A percentile compares a stretch with the other conserved stretches of the same genome.
Evolutionary conservation across 345 rosid genomes (phyloP).

Genomic region (Populus pruinosa): DNA sequence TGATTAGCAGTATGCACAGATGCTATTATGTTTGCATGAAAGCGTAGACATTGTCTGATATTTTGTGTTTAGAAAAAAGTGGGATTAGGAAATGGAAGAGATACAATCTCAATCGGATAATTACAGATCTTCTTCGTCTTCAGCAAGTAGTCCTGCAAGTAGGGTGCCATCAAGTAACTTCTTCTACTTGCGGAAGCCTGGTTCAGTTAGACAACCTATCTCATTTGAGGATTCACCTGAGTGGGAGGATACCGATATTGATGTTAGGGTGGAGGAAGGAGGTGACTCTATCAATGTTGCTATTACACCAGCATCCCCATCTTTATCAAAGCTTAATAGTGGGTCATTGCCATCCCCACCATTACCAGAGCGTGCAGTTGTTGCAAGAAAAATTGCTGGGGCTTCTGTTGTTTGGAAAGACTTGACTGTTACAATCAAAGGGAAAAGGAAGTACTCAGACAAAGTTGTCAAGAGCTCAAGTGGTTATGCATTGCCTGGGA

Average conservation of each 20-base stretch:
- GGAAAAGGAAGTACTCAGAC: slow-evolving; percentile 88
- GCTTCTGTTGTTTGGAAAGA: slow-evolving; percentile 95
- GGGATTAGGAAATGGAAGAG: slow-evolving; percentile 66
- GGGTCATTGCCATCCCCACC: slow-evolving; percentile 84
- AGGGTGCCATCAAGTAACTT: slow-evolving; percentile 93
- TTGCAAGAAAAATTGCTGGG: slow-evolving; percentile 72
- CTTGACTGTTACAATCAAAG: slow-evolving; percentile 81
- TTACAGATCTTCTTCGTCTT: slow-evolving; percentile 93
- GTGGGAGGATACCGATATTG: slow-evolving; percentile 92
- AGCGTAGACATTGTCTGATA: slow-evolving; percentile 8
- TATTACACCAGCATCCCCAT: slow-evolving; percentile 72
- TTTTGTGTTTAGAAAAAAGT: slow-evolving; percentile 21
- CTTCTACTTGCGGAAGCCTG: slow-evolving; percentile 92
- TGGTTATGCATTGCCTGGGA: slow-evolving; percentile 94
- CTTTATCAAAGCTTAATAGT: slow-evolving; percentile 80
- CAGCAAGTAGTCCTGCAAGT: slow-evolving; percentile 95
- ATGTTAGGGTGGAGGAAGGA: slow-evolving; percentile 69
- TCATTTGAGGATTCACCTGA: slow-evolving; percentile 99
- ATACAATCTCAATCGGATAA: slow-evolving; percentile 93
- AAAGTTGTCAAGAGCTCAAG: slow-evolving; percentile 88
- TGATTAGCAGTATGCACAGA: slow-evolving; percentile 3
- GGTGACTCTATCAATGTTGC: slow-evolving; percentile 79
- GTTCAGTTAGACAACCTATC: slow-evolving; percentile 85
- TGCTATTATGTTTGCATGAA: slow-evolving; percentile 8
- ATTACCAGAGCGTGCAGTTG: slow-evolving; percentile 51